Base-by-base conservation (phyloP, 2,329 filamentous ascomycete species). In the Neonectria magnoliae region DNA sequence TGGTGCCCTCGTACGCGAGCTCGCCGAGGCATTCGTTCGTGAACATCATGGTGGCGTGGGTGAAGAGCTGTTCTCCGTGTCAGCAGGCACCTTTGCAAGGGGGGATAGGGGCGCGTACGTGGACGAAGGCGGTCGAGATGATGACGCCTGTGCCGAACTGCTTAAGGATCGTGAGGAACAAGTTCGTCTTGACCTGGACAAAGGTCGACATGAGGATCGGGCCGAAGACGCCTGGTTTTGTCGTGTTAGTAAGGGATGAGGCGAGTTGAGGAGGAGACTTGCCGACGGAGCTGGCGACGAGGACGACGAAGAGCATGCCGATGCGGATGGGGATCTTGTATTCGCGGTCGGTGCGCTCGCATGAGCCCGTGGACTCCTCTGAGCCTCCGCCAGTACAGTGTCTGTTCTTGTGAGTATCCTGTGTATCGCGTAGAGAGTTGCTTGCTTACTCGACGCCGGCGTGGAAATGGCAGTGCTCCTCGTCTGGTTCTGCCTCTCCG, bases 111-210 rank as follows among this genome's bases (percentile, higher is more conserved):
- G 14, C n/a, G 52, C 83, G 75, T 73, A 90, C 86, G 70, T 91
- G 90, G 16, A 92, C 81, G 68, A 93, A 90, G 0, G 90, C 90
- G 0, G 91, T 93, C 0, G 90, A 87, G 48, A 92, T 86, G 76
- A 93, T 88, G 67, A 93, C 86, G 16, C 91, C 91, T 0, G 91
- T 92, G 4, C 91, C 91, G 68, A 93, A 92, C 70, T 91, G 91
- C 78, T 93, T 92, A 61, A 94, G 81, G 9, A 91, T 74, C 2
- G 86, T 86, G 68, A 93, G 88, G 27, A 87, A 71, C 2, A 85
- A 57, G 62, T 82, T 77, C 5, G 80, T 72, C 54, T 82, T 84
- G 31, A 82, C 76, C 2, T 85, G 84, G 16, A 88, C 82, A 54
- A 90, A 84, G 2, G 82, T 84, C 1, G 84, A 82, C 36, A 91